Base-by-base conservation (phyloP, 345 rosid genomes). In the Diplotaxis tenuifolia region DNA sequence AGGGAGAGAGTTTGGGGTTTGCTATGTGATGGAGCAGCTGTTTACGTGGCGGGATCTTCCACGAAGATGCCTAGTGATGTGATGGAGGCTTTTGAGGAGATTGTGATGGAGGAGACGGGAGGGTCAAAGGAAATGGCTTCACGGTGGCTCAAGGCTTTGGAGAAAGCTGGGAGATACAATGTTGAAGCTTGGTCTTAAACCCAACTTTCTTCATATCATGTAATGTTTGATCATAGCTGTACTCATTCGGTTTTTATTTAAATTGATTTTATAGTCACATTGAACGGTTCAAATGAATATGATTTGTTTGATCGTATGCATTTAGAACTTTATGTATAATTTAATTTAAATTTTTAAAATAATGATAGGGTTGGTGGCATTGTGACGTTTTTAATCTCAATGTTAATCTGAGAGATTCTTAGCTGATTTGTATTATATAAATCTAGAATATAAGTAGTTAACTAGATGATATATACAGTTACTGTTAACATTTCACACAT, bases 151-250 rank as follows among this genome's bases (percentile, higher is more conserved):
- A 85, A 83, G 80, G 85, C 84, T 63, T 63, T 89, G 79, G 93
- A 94, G 75, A 94, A 76, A 67, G 86, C 85, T 11, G 90, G 97
- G n/a, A 88, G 77, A 65, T 92, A 92, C 86, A 87, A 86, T 82
- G 96, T 95, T 65, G 97, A 95, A 85, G 96, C 96, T 70, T 95
- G 99, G 99, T 85, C 96, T 54, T 94, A 82, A 88, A 36, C 27
- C 28, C 16, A 69, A 62, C 34, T 36, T 34, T 27, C 38, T 66
- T 55, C 71, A 6, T 57, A 10, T 45, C 49, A 50, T 52, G 57
- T 20, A 53, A 53, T 53, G n/a, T 53, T 20, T 53, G 27, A 20
- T 53, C 4, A 0, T 42, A 42, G 18, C 49, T 52, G 9, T 20
- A 53, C 22, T n/a, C 38, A 0, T 52, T 62, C 11, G n/a, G 23